These are phyloP conservation scores for Fusarium begoniae DNA, from an alignment of 2,329 filamentous ascomycete species.

Conservation along the genomic window DNA sequence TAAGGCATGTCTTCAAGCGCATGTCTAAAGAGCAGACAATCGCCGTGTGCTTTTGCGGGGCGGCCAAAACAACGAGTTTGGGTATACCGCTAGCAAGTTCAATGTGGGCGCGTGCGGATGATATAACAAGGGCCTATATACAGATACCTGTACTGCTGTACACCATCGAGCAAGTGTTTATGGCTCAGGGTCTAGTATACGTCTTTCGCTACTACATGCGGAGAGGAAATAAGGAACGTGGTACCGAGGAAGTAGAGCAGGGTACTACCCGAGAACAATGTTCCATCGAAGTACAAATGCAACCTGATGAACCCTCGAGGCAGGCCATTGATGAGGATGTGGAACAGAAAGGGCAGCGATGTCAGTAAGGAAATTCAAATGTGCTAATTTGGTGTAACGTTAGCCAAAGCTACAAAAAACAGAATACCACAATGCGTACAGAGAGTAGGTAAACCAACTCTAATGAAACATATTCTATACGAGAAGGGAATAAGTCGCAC, in stretches of 20 bases:
- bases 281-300: neutral
- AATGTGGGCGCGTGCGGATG: conserved; percentile 69
- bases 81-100: conserved; percentile 74
- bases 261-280: neutral
- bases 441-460: neutral
- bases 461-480: neutral
- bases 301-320: neutral
- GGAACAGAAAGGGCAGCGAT: neutral
- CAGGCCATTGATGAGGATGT: neutral
- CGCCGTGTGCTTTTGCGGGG: conserved; percentile 77
- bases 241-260: conserved; percentile 33
- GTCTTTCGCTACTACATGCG: conserved; percentile 58
- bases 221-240: conserved; percentile 34
- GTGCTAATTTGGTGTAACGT: neutral
- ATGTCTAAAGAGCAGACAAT: conserved; percentile 70
- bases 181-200: conserved; percentile 57
- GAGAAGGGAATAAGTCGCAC: neutral
- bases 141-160: conserved; percentile 72
- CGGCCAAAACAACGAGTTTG: conserved; percentile 76
- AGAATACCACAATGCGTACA: neutral
- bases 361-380: neutral
- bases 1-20: conserved; percentile 54
- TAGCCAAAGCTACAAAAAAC: neutral
- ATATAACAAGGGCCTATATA: conserved; percentile 65
- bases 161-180: conserved; percentile 64